Percentiles rank a stretch among this genome's conserved stretches.
Conservation (phyloP, 495 filamentous ascomycete species). For the Amorphotheca resinae region DNA sequence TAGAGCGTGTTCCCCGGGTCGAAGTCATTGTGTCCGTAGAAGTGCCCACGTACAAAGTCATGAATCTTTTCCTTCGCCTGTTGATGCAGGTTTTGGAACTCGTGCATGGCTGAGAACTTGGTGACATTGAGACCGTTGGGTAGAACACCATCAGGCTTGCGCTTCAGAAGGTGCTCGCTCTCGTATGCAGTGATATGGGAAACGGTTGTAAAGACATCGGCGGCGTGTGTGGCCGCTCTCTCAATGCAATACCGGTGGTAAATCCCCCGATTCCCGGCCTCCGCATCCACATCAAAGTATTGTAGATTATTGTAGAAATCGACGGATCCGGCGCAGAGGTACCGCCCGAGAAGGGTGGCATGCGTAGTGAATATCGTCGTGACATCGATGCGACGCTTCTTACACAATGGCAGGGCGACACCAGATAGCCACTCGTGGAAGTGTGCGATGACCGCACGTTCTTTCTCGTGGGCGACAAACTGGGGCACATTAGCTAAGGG, state of each 20-base stretch:
- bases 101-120: conserved; percentile 96
- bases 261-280: conserved; percentile 95
- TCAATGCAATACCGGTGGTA: conserved; percentile 99
- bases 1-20: conserved; percentile 96
- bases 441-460: conserved; percentile 84
- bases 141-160: conserved; percentile 91
- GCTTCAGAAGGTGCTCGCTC: conserved; percentile 92
- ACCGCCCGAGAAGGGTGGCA: conserved; percentile 85
- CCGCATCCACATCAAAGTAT: conserved; percentile 90
- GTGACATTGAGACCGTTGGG: conserved; percentile 97
- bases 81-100: conserved; percentile 97
- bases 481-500: conserved; percentile 25
- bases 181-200: conserved; percentile 98
- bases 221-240: conserved; percentile 76
- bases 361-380: conserved; percentile 99
- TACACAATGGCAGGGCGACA: conserved; percentile 85
- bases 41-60: conserved; percentile 95
- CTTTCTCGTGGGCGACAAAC: conserved; percentile 88
- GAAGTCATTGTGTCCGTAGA: conserved; percentile 97
- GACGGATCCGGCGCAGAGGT: conserved; percentile 92
- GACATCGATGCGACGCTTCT: conserved; percentile 87
- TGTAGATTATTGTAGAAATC: conserved; percentile 99
- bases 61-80: conserved; percentile 95
- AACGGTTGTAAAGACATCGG: conserved; percentile 96
- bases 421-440: conserved; percentile 98